Conservation (phyloP, 139 green algal genomes). For the Parachlorella kessleri region DNA sequence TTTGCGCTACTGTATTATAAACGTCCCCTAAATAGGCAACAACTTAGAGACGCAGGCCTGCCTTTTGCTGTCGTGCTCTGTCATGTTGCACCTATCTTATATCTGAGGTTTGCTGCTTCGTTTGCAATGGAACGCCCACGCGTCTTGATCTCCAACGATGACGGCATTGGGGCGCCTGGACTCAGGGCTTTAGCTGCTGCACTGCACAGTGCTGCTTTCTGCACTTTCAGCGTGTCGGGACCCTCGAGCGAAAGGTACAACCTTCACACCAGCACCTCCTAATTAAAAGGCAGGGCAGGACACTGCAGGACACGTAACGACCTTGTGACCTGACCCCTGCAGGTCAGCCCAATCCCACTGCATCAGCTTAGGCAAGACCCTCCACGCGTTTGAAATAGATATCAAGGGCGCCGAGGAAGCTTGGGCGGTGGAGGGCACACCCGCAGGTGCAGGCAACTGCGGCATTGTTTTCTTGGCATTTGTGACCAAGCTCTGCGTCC, state of each 20-base stretch:
- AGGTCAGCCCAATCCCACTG: slow-evolving; percentile 37
- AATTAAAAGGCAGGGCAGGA: too few relatives aligned
- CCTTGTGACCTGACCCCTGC: too few relatives aligned
- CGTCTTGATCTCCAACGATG: slow-evolving; percentile 73
- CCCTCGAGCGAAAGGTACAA: not conserved
- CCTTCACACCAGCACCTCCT: too few relatives aligned
- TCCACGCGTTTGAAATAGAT: slow-evolving; percentile 35
- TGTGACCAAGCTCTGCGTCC: not conserved
- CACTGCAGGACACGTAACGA: too few relatives aligned
- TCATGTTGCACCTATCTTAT: too few relatives aligned
- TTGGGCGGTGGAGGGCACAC: slow-evolving; percentile 49
- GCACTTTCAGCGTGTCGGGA: slow-evolving; percentile 28
- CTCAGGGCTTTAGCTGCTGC: slow-evolving; percentile 50
- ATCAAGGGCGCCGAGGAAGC: slow-evolving; percentile 41
- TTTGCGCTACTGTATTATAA: too few relatives aligned
- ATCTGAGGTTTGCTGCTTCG: too few relatives aligned
- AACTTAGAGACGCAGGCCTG: too few relatives aligned
- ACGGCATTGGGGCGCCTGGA: slow-evolving; percentile 73
- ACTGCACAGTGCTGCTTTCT: slow-evolving; percentile 33
- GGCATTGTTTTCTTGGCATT: not conserved
- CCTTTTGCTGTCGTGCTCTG: too few relatives aligned
- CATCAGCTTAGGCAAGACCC: slow-evolving; percentile 60
- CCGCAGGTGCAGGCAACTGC: slow-evolving; percentile 1
- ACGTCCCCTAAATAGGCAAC: too few relatives aligned
- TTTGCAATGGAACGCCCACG: slow-evolving; percentile 11